phyloP scores from a whole-genome alignment of 768 basidiomycete genomes.

The Pleurotus citrinopileatus region DNA sequence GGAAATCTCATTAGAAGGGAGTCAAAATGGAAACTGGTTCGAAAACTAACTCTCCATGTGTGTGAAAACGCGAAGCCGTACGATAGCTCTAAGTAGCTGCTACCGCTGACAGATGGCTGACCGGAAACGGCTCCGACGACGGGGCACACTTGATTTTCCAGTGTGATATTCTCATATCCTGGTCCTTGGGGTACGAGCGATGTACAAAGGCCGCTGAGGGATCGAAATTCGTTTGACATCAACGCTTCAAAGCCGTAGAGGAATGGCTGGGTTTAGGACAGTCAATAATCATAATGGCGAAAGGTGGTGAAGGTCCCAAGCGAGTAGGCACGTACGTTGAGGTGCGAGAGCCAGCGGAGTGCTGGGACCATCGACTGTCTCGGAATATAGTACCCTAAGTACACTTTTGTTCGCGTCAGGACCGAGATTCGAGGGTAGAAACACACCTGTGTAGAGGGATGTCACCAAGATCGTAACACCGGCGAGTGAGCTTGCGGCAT shows the following conservation, averaged over 20 bases:
- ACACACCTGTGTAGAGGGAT: background rate
- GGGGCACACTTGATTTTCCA: constrained; percentile 75
- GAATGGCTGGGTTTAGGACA: too few species aligned
- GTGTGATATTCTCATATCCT: constrained; percentile 52
- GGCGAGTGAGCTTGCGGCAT: background rate
- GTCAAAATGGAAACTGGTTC: background rate
- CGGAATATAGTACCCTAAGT: background rate
- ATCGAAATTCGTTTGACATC: constrained; percentile 81
- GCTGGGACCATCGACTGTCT: background rate
- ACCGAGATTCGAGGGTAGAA: background rate
- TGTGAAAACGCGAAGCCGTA: constrained; percentile 45
- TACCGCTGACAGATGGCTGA: constrained; percentile 57
- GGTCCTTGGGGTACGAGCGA: constrained; percentile 59
- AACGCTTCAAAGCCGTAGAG: constrained; percentile 74
- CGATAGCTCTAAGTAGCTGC: constrained; percentile 42
- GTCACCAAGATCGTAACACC: background rate
- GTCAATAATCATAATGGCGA: constrained; percentile 20
- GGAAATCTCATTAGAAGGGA: background rate
- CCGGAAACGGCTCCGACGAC: constrained; percentile 65
- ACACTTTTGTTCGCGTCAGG: background rate
- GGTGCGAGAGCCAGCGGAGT: constrained; percentile 31
- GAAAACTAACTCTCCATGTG: constrained; percentile 38
- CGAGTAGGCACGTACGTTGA: constrained; percentile 44
- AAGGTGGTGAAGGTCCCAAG: background rate
- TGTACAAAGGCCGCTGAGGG: constrained; percentile 58